These are phyloP conservation scores for Aspergillus hiratsukae DNA, from an alignment of 2,329 filamentous ascomycete genomes.

Conservation along the genomic window DNA sequence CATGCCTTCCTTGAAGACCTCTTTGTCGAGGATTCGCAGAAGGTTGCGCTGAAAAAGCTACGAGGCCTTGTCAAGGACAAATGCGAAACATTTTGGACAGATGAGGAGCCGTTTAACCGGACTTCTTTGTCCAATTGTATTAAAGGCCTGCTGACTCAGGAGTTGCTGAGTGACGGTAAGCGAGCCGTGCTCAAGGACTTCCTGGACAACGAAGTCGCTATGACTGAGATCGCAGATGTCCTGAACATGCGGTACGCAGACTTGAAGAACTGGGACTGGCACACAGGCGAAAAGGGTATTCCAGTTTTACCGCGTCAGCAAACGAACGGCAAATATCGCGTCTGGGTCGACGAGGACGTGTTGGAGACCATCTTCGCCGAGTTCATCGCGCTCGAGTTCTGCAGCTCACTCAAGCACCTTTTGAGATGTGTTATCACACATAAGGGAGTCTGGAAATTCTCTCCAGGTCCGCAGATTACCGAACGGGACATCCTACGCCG, in stretches of 20 bases:
- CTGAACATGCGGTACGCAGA: conserved; percentile 42
- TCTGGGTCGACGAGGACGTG: conserved; percentile 46
- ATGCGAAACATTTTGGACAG: conserved; percentile 7
- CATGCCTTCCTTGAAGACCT: conserved; percentile 27
- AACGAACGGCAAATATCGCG: conserved; percentile 43
- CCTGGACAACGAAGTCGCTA: conserved; percentile 34
- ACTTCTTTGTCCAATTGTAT: conserved; percentile 31
- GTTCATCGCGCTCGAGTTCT: conserved; percentile 38
- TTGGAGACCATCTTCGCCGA: conserved; percentile 45
- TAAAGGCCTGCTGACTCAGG: conserved; percentile 37
- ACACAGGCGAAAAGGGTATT: conserved; percentile 37
- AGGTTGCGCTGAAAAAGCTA: background rate
- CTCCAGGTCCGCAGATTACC: conserved; percentile 3
- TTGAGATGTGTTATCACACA: conserved; percentile 11
- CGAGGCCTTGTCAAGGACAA: background rate
- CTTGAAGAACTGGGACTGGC: conserved; percentile 42
- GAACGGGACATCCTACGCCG: conserved; percentile 22
- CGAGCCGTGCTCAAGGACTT: conserved; percentile 38
- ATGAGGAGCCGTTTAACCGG: conserved; percentile 29
- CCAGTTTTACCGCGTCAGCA: conserved; percentile 41
- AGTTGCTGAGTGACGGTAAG: conserved; percentile 43
- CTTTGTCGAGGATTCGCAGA: conserved; percentile 26
- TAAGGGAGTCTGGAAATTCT: conserved; percentile 11
- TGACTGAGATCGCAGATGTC: conserved; percentile 42
- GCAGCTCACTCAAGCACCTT: conserved; percentile 20